Percentiles rank a stretch among this genome's conserved stretches.
Conservation (phyloP, 1,284 basidiomycete species). For the Cutaneotrichosporon dermatis region DNA sequence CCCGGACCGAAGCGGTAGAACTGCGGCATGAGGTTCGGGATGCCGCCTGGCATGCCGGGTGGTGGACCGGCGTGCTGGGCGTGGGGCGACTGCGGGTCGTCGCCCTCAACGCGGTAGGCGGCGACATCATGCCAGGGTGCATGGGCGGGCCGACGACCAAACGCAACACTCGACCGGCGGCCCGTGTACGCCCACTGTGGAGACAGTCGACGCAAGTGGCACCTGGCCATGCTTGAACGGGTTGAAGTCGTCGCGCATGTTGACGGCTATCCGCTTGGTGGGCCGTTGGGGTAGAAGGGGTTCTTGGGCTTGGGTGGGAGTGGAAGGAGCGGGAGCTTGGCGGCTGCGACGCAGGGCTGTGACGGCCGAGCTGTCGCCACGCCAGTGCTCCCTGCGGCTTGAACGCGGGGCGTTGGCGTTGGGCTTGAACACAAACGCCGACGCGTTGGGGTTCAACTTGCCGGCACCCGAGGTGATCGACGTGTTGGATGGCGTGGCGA, state of each 20-base stretch:
- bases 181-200: slow-evolving; percentile 83
- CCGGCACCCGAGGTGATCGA: slow-evolving; percentile 25
- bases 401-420: slow-evolving; percentile 52
- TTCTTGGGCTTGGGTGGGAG: slow-evolving; percentile 54
- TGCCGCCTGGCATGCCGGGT: slow-evolving; percentile 22
- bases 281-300: slow-evolving; percentile 78
- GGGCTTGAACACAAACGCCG: slow-evolving; percentile 62
- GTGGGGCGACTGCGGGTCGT: slow-evolving; percentile 20
- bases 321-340: slow-evolving; percentile 21
- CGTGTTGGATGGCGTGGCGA: slow-evolving; percentile 51
- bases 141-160: slow-evolving; percentile 39
- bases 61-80: slow-evolving; percentile 20
- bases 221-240: slow-evolving; percentile 68
- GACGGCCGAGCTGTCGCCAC: slow-evolving; percentile 5
- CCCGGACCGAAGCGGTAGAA: slow-evolving; percentile 38
- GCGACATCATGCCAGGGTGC: slow-evolving; percentile 14
- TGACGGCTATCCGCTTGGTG: slow-evolving; percentile 69
- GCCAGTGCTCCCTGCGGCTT: slow-evolving; percentile 24
- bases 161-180: slow-evolving; percentile 70
- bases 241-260: slow-evolving; percentile 90
- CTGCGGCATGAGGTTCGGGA: slow-evolving; percentile 30
- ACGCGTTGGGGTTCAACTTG: slow-evolving; percentile 74
- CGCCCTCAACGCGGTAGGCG: slow-evolving; percentile 7
- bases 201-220: slow-evolving; percentile 64
- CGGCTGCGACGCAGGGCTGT: slow-evolving; percentile 2